Evolutionary conservation across 2,329 filamentous ascomycete genomes (phyloP), one percentile per base, ranked within the genome.

Genomic region (Penicillium sp.): DNA sequence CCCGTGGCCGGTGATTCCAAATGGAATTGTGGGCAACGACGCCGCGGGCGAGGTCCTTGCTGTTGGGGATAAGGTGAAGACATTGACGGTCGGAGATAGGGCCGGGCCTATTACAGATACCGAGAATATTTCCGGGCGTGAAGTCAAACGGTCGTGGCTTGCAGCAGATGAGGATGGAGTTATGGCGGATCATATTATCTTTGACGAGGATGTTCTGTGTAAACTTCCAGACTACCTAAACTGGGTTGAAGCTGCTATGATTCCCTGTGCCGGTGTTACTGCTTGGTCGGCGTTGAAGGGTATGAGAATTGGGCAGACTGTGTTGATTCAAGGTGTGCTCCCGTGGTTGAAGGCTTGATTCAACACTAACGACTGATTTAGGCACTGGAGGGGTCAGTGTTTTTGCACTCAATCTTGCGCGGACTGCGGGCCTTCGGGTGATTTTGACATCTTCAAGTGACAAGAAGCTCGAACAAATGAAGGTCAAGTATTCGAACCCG

Each of bases 241-340:
- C 35, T 78, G 73, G 71, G 55, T 66, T 1, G 59, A 70, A 3
- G 73, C 75, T 2, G 63, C 66, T 8, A 71, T 71, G 1, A 69
- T 80, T 16, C 76, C 76, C 0, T 79, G 76, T 36, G 77, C 78
- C 19, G 78, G 75, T 0, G 67, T 74, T 0, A 80, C 78, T 0
- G 78, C 78, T 1, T 80, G 78, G 75, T 67, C 70, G 43, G 75
- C 77, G 0, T 57, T 79, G n/a, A 76, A 74, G 57, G 75, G 69
- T 1, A 61, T 71, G 11, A 61, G 58, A 0, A 70, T 77, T 17
- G 75, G 76, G 1, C 61, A 75, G 55, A 77, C 64, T 2, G 73
- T 80, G 17, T 62, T 80, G 19, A 76, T 80, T 37, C 77, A 80
- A 71, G 77, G 74, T 72, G 58, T 59, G 6, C 19, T 7, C 14